Base-by-base conservation (phyloP, 371 early-diverging fungal genomes). In the Mucor sp. region DNA sequence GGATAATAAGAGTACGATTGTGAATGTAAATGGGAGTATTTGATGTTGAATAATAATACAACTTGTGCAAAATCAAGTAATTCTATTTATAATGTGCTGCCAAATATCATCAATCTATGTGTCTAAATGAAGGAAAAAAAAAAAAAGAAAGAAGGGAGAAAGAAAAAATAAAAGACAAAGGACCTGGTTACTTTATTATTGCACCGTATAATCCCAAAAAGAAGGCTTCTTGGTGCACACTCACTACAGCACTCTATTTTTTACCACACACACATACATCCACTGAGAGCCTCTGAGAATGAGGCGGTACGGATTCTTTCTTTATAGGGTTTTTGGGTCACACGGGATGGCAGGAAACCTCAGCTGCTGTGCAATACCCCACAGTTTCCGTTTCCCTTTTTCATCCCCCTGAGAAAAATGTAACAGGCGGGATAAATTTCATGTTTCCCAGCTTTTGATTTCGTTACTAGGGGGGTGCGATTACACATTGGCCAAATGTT, bases 351-450 rank as follows among this genome's bases (percentile, higher is more conserved):
- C 48, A 21, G 27, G 12, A 53, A 53, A 23, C 27, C 53, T 27
- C 53, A 53, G 44, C 68, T 25, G 64, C 57, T 30, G 14, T 30
- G n/a, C 17, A 27, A 61, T 39, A 53, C 33, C 39, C 58, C 25
- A 53, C 53, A 53, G 23, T 53, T 53, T 53, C 53, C 53, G 44
- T 44, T 44, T 44, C 53, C 27, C 53, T 21, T 25, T 27, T 53
- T 53, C 53, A 21, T 25, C 27, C 53, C 53, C 53, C 53, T 53
- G 53, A 53, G 53, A 53, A 27, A 27, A 53, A 53, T 25, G 27
- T 27, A 53, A 53, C 53, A 27, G 11, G 27, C 44, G 44, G 44
- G 44, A 44, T 6, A 44, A 44, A 44, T 12, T 19, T 44, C 44
- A 19, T 19, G 44, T 44, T 44, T 44, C 44, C 44, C 44, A 44